Evolutionary conservation across 2,329 filamentous ascomycete species (phyloP).

Genomic region (Alternaria conjuncta): DNA sequence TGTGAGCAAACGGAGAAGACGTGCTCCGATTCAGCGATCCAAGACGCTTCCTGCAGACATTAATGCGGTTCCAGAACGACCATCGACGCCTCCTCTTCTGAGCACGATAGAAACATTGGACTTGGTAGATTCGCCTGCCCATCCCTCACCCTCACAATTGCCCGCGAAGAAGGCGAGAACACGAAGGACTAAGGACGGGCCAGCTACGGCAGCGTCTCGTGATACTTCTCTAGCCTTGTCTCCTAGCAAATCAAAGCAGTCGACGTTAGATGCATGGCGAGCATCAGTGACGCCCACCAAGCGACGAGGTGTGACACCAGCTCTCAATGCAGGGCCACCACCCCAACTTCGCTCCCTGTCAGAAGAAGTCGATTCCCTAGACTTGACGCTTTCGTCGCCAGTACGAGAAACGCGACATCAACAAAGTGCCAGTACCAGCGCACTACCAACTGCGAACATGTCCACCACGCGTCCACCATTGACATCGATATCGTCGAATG

Average conservation of each 20-base stretch:
- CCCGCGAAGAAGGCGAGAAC: conserved; percentile 34
- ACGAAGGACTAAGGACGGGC: conserved; percentile 4
- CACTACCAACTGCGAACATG: conserved; percentile 1
- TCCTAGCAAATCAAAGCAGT: conserved; percentile 32
- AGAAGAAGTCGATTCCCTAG: conserved; percentile 34
- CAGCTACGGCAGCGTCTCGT: conserved; percentile 8
- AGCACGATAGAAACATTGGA: conserved; percentile 38
- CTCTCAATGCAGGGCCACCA: conserved; percentile 15
- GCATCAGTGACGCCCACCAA: conserved; percentile 36
- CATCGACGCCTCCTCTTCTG: conserved; percentile 23
- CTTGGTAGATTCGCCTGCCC: conserved; percentile 29
- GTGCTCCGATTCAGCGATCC: conserved; percentile 44
- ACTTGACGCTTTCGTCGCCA: conserved; percentile 40
- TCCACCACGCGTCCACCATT: conserved; percentile 29
- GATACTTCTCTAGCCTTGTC: conserved; percentile 23
- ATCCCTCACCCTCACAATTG: conserved; percentile 32
- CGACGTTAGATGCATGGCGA: conserved; percentile 42
- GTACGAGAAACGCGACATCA: neutral
- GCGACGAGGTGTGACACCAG: conserved; percentile 4
- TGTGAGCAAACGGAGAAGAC: conserved; percentile 37
- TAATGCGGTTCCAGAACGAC: conserved; percentile 11
- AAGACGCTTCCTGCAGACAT: conserved; percentile 36
- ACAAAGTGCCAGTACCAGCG: neutral
- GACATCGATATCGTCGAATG: conserved; percentile 35
- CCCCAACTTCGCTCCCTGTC: conserved; percentile 18